Evolutionary conservation across 495 filamentous ascomycete genomes (phyloP).

Genomic region (Neohortaea acidophila): DNA sequence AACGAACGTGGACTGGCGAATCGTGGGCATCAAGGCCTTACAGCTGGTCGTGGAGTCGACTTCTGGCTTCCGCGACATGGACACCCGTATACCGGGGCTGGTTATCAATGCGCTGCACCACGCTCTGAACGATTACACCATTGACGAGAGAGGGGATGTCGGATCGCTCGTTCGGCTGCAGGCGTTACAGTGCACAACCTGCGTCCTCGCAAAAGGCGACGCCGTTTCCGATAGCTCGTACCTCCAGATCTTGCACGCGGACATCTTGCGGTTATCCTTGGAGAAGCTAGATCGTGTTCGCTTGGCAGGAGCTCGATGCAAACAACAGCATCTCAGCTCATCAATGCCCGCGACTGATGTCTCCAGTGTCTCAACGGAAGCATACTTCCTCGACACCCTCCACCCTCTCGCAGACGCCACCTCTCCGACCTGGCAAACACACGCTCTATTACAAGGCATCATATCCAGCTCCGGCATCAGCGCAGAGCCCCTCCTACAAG

Average conservation of each 20-base stretch:
- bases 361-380: constrained; percentile 22
- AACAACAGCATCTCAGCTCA: constrained; percentile 4
- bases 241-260: constrained; percentile 16
- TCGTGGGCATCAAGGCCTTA: constrained; percentile 8
- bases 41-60: constrained; percentile 2
- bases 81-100: constrained; percentile 7
- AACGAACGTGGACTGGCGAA: constrained; percentile 14
- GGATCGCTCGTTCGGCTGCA: constrained; percentile 70
- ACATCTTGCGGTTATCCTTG: constrained; percentile 51
- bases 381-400: constrained; percentile 20
- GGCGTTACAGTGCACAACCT: constrained; percentile 46
- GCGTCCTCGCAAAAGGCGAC: background rate
- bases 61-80: background rate
- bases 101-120: constrained; percentile 19
- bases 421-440: background rate
- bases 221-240: background rate
- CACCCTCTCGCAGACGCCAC: constrained; percentile 4
- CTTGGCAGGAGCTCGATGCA: constrained; percentile 40
- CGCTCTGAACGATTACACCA: constrained; percentile 70
- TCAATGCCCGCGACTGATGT: background rate
- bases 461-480: constrained; percentile 72
- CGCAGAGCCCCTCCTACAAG: constrained; percentile 60
- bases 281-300: constrained; percentile 87
- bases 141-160: constrained; percentile 71
- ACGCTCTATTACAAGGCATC: constrained; percentile 50